These are phyloP conservation scores for Sphagnum tenellum DNA, from an alignment of 225 moss, liverwort and hornwort species.

Conservation along the genomic window DNA sequence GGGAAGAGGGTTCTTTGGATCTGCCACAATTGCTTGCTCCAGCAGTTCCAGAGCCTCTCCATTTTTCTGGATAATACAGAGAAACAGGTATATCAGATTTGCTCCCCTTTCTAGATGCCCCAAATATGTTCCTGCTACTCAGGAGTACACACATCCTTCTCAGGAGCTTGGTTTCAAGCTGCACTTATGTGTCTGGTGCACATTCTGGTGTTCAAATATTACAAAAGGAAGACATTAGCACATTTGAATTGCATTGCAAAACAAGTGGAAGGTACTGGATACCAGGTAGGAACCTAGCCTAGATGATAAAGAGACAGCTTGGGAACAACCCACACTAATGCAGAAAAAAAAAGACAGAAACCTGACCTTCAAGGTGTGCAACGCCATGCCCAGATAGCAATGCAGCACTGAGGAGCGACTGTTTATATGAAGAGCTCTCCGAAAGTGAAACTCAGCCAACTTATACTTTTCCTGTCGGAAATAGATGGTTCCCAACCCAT, in stretches of 20 bases:
- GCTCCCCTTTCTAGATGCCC: too few species aligned
- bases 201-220: too few species aligned
- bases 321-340: too few species aligned
- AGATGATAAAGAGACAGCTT: too few species aligned
- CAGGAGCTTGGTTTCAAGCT: too few species aligned
- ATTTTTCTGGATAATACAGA: constrained; percentile 54
- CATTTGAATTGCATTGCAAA: too few species aligned
- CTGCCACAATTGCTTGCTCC: constrained; percentile 88
- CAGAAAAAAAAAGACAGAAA: not conserved
- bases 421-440: constrained; percentile 78
- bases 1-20: constrained; percentile 89
- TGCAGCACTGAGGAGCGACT: constrained; percentile 93
- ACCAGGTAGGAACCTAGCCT: too few species aligned
- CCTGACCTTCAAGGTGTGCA: constrained; percentile 73
- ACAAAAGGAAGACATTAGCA: too few species aligned
- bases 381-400: constrained; percentile 97
- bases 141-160: too few species aligned
- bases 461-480: constrained; percentile 99
- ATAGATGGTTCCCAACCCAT: constrained; percentile 96
- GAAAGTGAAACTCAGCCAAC: constrained; percentile 94
- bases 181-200: too few species aligned
- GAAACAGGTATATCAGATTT: not conserved
- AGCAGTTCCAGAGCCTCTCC: constrained; percentile 63
- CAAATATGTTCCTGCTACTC: too few species aligned
- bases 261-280: too few species aligned